phyloP scores from a whole-genome alignment of 1,284 basidiomycete genomes.

The Naganishia liquefaciens region DNA sequence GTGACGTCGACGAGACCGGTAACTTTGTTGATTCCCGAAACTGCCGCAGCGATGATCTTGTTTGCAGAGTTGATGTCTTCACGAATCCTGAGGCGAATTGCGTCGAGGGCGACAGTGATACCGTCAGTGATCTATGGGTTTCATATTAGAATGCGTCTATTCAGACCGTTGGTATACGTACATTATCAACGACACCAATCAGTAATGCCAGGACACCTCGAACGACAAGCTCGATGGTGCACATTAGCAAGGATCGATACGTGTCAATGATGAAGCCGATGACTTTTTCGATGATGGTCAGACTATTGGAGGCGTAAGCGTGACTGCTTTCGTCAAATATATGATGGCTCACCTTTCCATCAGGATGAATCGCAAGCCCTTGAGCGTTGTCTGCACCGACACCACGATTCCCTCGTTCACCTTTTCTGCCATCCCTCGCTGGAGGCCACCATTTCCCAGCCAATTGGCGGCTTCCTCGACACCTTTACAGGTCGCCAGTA shows the following conservation, averaged over 20 bases:
- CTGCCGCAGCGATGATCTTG: conserved; percentile 64
- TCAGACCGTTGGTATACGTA: conserved; percentile 53
- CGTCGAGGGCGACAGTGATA: conserved; percentile 63
- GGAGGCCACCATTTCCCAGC: conserved; percentile 21
- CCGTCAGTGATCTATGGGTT: conserved; percentile 66
- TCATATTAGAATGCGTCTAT: background rate
- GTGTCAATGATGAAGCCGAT: conserved; percentile 89
- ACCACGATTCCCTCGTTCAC: conserved; percentile 29
- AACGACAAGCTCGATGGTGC: conserved; percentile 86
- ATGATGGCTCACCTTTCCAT: conserved; percentile 27
- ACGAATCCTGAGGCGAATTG: conserved; percentile 68
- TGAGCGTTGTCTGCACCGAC: conserved; percentile 24
- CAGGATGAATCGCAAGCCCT: conserved; percentile 26
- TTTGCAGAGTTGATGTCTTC: conserved; percentile 69
- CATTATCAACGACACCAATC: conserved; percentile 76
- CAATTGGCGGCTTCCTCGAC: conserved; percentile 30
- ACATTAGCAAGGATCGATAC: conserved; percentile 87
- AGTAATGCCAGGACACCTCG: conserved; percentile 76
- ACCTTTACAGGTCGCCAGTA: conserved; percentile 29
- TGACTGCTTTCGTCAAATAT: background rate
- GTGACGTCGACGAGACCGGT: conserved; percentile 64
- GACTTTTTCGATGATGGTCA: conserved; percentile 79
- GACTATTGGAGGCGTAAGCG: conserved; percentile 39
- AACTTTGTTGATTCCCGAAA: conserved; percentile 69
- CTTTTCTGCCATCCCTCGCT: conserved; percentile 30